Evolutionary conservation across 2,329 filamentous ascomycete species (phyloP).

Genomic region (Diaporthe vexans): DNA sequence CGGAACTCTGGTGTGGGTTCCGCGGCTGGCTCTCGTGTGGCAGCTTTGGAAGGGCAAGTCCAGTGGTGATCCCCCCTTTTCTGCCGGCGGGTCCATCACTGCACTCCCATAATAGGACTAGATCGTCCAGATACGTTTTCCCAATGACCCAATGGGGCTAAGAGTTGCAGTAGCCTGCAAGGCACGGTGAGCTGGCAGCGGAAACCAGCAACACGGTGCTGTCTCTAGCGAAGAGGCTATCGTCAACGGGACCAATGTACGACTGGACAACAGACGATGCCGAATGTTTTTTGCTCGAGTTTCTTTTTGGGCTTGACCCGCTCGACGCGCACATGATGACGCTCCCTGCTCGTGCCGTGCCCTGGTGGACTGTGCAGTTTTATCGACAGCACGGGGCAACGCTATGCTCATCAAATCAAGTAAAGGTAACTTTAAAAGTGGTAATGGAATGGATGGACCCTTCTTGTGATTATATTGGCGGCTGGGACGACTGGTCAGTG

Average conservation of each 20-base stretch:
- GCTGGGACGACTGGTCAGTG: conserved; percentile 18
- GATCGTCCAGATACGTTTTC: conserved; percentile 30
- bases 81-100: conserved; percentile 11
- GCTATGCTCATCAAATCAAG: conserved; percentile 21
- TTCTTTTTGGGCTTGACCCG: conserved; percentile 2
- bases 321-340: conserved; percentile 23
- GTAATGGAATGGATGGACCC: background rate
- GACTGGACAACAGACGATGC: conserved; percentile 9
- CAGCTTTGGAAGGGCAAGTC: conserved; percentile 23
- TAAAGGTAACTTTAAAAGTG: conserved; percentile 17
- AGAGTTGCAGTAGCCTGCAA: conserved; percentile 35
- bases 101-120: conserved; percentile 19
- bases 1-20: conserved; percentile 25
- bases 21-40: conserved; percentile 25
- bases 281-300: background rate
- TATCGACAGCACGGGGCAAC: background rate
- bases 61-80: conserved; percentile 36
- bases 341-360: background rate
- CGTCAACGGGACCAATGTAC: conserved; percentile 8
- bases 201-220: conserved; percentile 14
- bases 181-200: conserved; percentile 37
- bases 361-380: background rate
- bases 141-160: conserved; percentile 15
- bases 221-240: conserved; percentile 18
- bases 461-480: conserved; percentile 27